Evolutionary conservation across 2,329 filamentous ascomycete species (phyloP), one percentile per base, ranked within the genome.

Genomic region (Trichoderma polysporum): DNA sequence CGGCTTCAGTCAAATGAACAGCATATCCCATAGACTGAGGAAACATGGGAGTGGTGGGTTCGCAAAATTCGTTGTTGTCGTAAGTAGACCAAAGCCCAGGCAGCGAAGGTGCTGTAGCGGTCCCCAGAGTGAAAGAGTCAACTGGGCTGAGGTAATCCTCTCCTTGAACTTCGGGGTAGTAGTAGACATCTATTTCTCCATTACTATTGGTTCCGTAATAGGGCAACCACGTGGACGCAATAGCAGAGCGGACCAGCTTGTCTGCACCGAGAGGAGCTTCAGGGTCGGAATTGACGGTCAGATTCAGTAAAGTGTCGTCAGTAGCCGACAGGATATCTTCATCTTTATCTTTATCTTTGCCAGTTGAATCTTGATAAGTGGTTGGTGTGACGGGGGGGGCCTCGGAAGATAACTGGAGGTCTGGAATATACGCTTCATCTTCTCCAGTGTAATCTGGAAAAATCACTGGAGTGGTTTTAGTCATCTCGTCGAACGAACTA

Each of bases 381-480:
- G 33, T 35, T 22, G 53, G 12, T 35, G 73, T 72, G 35, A 74
- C 72, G 8, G 76, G 74, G 35, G 76, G 74, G 33, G 75, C 72
- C 63, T 76, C 78, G 62, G 7, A 12, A 10, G 78, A 75, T 8
- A 74, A 72, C 35, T 83, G 80, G 33, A 82, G 76, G 2, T 78
- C 78, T 25, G 79, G 76, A 19, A 29, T 37, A n/a, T 29, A 61
- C 13, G 37, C 58, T 31, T 61, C 58, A 8, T 52, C 58, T n/a
- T 61, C 45, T 61, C 17, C 58, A 19, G 31, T 19, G 15, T 19
- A 45, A 13, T 22, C 33, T 45, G 41, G 31, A n/a, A 33, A 66
- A 62, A 59, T 29, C 27, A n/a, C 39, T 31, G 45, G 17, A 25
- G 22, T 10, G 8, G 35, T 37, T 25, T 25, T 19, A 3, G 58